Percentiles rank a stretch among this genome's conserved stretches.
phyloP scores from a whole-genome alignment of 129 eudicot genomes.

The Mikania micrantha region DNA sequence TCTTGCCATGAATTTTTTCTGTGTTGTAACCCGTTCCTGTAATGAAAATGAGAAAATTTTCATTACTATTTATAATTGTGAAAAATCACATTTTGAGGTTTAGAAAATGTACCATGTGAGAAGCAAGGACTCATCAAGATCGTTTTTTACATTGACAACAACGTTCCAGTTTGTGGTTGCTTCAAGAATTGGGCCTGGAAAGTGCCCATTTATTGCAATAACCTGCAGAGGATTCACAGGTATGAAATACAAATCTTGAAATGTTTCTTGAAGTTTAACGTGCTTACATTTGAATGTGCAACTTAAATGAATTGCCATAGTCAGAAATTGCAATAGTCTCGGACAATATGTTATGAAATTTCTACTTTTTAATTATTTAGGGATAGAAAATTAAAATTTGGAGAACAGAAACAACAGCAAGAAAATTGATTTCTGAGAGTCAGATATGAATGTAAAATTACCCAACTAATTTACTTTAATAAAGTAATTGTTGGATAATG shows the following conservation, averaged over 20 bases:
- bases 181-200: conserved; percentile 92
- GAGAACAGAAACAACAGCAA: background rate
- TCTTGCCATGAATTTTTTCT: too few species aligned
- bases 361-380: background rate
- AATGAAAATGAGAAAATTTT: conserved; percentile 13
- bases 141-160: conserved; percentile 76
- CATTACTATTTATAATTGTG: background rate
- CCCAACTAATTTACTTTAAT: background rate
- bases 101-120: conserved; percentile 65
- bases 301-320: background rate
- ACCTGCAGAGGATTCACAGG: conserved; percentile 38
- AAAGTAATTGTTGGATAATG: background rate
- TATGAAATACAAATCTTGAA: background rate
- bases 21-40: too few species aligned
- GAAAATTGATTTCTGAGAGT: background rate
- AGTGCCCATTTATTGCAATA: conserved; percentile 79
- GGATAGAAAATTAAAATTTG: background rate
- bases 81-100: background rate
- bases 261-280: background rate
- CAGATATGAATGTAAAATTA: background rate
- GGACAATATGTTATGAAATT: background rate
- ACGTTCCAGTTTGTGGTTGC: conserved; percentile 97
- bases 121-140: conserved; percentile 87
- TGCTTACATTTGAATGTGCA: background rate
- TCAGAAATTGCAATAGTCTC: background rate